A percentile compares a stretch with the other conserved stretches of the same genome.
Evolutionary conservation across 129 eudicot species (phyloP).

Genomic region (Centrapalus pauciflorus): DNA sequence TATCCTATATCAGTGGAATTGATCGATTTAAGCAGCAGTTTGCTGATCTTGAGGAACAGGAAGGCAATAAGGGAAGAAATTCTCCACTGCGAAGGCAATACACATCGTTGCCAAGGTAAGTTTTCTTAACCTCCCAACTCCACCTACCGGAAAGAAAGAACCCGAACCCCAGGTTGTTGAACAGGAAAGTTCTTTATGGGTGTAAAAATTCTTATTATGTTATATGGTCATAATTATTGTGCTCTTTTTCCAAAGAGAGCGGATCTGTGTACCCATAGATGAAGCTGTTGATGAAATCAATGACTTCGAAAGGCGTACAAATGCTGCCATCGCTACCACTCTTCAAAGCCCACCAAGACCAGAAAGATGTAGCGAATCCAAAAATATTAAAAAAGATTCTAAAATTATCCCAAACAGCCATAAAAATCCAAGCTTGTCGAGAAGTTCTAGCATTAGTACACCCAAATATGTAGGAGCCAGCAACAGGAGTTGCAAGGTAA

Average conservation of each 20-base stretch:
- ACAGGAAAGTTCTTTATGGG: slow-evolving; percentile 2
- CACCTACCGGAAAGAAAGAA: not conserved
- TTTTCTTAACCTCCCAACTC: not conserved
- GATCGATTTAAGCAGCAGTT: slow-evolving; percentile 72
- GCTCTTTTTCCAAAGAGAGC: slow-evolving; percentile 46
- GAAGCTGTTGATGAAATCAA: slow-evolving; percentile 50
- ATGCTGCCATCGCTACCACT: slow-evolving; percentile 47
- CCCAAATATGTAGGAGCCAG: slow-evolving; percentile 60
- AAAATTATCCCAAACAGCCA: slow-evolving; percentile 29
- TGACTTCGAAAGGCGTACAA: slow-evolving; percentile 39
- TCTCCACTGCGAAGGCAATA: slow-evolving; percentile 71
- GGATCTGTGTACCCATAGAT: slow-evolving; percentile 66
- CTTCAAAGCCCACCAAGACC: slow-evolving; percentile 59
- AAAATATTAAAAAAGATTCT: slow-evolving; percentile 24
- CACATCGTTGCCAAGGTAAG: slow-evolving; percentile 89
- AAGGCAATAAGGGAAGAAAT: slow-evolving; percentile 43
- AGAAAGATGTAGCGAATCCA: slow-evolving; percentile 32
- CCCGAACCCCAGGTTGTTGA: not conserved
- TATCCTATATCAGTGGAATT: slow-evolving; percentile 49
- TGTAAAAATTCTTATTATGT: not conserved
- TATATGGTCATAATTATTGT: not conserved
- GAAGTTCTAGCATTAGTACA: slow-evolving; percentile 68
- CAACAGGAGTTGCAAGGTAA: slow-evolving; percentile 50
- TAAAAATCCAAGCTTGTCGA: slow-evolving; percentile 41
- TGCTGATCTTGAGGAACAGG: slow-evolving; percentile 68